Evolutionary conservation across 345 rosid species (phyloP).

Genomic region (Citrus sp.): DNA sequence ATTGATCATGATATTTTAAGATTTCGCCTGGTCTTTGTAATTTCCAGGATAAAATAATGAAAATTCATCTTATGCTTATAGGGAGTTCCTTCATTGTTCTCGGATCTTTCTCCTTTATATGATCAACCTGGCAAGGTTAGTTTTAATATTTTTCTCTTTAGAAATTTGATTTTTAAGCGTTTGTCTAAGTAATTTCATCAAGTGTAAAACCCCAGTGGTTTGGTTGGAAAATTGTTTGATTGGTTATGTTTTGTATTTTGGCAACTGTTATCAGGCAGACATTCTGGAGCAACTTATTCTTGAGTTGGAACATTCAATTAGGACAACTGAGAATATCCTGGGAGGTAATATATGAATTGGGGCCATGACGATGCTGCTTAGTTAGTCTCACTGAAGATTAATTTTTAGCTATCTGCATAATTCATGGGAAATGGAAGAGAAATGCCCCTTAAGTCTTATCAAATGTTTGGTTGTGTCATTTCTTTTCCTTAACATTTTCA

Average conservation of each 20-base stretch:
- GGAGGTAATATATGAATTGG: slow-evolving; percentile 68
- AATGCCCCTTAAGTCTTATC: neutral
- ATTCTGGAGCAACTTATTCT: slow-evolving; percentile 76
- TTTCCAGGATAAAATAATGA: slow-evolving; percentile 10
- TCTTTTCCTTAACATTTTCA: slow-evolving; percentile 1
- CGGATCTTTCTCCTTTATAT: slow-evolving; percentile 92
- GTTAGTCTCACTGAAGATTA: neutral
- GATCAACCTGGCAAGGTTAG: slow-evolving; percentile 80
- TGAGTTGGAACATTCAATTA: slow-evolving; percentile 81
- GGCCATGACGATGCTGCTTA: too few relatives aligned
- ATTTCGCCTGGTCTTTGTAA: slow-evolving; percentile 2
- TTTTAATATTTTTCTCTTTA: slow-evolving; percentile 18
- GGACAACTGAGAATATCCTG: slow-evolving; percentile 64
- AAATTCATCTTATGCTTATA: slow-evolving; percentile 24
- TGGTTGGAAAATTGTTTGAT: neutral
- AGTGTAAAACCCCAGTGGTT: slow-evolving; percentile 3
- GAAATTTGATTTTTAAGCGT: neutral
- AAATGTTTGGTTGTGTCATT: neutral
- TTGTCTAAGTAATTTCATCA: neutral
- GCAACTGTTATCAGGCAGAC: slow-evolving; percentile 62
- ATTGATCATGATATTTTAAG: slow-evolving; percentile 6
- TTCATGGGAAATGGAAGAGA: neutral
- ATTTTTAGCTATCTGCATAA: neutral
- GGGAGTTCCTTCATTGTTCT: slow-evolving; percentile 99
- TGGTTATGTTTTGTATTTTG: slow-evolving; percentile 8